These are phyloP conservation scores for Chalciporus sphaerocephalus DNA, from an alignment of 768 basidiomycete genomes.

Conservation along the genomic window DNA sequence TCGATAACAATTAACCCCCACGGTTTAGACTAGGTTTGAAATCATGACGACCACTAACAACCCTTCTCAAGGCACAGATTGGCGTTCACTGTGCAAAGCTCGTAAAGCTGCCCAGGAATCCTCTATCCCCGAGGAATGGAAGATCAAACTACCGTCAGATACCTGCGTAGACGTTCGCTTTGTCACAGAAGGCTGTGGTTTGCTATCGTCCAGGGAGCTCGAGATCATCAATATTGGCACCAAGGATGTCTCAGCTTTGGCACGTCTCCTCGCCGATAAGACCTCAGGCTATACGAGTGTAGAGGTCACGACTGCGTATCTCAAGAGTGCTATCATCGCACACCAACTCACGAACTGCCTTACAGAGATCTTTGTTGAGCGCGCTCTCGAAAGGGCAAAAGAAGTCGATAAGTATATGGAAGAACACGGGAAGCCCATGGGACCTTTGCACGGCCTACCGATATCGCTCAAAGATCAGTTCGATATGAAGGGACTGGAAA, in stretches of 20 bases:
- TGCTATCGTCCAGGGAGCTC: constrained; percentile 22
- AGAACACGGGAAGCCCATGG: constrained; percentile 26
- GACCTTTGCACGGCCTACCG: constrained; percentile 50
- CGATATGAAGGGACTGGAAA: constrained; percentile 57
- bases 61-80: constrained; percentile 7
- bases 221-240: constrained; percentile 21
- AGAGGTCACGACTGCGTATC: constrained; percentile 27
- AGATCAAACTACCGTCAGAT: constrained; percentile 16
- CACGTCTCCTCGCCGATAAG: constrained; percentile 18
- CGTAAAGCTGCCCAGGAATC: constrained; percentile 20
- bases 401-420: constrained; percentile 23
- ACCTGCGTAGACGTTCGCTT: constrained; percentile 17
- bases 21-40: neutral
- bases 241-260: constrained; percentile 23
- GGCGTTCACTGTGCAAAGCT: constrained; percentile 18
- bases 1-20: neutral
- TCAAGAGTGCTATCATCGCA: constrained; percentile 27
- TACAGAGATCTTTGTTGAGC: constrained; percentile 26
- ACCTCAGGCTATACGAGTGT: constrained; percentile 22
- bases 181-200: constrained; percentile 19
- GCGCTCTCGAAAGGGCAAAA: constrained; percentile 22
- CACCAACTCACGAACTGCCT: constrained; percentile 28
- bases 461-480: constrained; percentile 45
- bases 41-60: neutral
- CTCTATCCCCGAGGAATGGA: constrained; percentile 24